Evolutionary conservation across 2,329 filamentous ascomycete species (phyloP), one percentile per base, ranked within the genome.

Genomic region (Canariomyces notabilis): DNA sequence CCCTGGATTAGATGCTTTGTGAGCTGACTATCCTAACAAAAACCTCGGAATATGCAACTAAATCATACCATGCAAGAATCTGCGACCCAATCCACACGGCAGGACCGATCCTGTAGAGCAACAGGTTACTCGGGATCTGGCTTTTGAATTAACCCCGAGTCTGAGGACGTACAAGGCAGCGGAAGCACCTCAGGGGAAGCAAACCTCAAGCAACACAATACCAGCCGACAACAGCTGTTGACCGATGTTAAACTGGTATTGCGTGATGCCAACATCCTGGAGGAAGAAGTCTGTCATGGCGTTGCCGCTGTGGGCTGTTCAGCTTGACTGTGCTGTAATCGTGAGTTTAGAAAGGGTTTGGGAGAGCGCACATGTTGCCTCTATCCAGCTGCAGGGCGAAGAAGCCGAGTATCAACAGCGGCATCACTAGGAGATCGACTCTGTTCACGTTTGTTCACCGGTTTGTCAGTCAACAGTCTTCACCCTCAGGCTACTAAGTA

Each of bases 221-320:
- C 73, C 74, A 2, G 70, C 66, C 0, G 70, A 72, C 9, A 75
- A 64, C 15, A 79, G 63, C 42, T 74, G 73, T n/a, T 74, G 68
- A 0, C 75, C 74, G 6, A 75, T 53, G 42, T 77, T 78, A 54
- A 77, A 69, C 38, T 77, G 68, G 41, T 72, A 66, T 29, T 74
- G 75, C 1, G 65, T 67, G 44, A 78, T 68, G 12, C 64, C 60
- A 5, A 77, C 66, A 46, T 78, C 74, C 3, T 64, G 48, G 12
- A 71, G 66, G 35, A 78, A 68, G 3, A 66, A 71, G 33, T 76
- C 74, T 3, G 74, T 78, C 32, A 78, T 54, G 2, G 75, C 75
- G 26, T 74, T 76, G 45, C 69, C 68, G 43, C 74, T 74, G 48
- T 71, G n/a, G n/a, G n/a, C n/a, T n/a, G n/a, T n/a, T n/a, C n/a